A percentile compares a stretch with the other conserved stretches of the same genome.
These are phyloP conservation scores for Chamaenerion angustifolium DNA, from an alignment of 345 rosid species.

Conservation along the genomic window DNA sequence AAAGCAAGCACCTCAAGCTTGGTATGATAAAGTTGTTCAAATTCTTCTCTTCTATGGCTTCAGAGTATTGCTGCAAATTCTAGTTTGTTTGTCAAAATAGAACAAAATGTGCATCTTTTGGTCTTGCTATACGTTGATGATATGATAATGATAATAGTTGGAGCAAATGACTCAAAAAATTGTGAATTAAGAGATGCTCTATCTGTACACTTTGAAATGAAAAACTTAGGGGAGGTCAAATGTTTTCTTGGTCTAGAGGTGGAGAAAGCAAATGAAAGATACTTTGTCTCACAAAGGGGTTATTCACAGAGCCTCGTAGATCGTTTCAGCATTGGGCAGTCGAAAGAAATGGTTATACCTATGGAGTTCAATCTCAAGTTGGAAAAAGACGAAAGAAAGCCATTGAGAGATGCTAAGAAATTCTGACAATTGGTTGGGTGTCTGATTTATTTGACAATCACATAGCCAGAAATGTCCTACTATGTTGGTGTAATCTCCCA, in stretches of 20 bases:
- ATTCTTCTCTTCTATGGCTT: background rate
- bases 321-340: no score
- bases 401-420: no score
- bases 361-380: no score
- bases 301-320: no score
- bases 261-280: background rate
- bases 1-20: no score
- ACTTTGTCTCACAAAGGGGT: no score
- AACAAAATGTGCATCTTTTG: background rate
- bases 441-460: no score
- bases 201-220: conserved; percentile 6
- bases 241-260: conserved; percentile 8
- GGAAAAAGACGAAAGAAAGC: no score
- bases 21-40: background rate
- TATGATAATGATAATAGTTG: background rate
- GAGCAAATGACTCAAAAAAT: background rate
- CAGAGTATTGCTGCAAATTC: background rate
- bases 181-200: background rate
- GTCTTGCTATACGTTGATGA: background rate
- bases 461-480: no score
- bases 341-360: no score
- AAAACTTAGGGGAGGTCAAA: conserved; percentile 3
- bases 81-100: background rate
- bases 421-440: no score
- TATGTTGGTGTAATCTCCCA: no score